These are phyloP conservation scores for Phytophthora citricola DNA, from an alignment of 352 stramenopile species.

Conservation along the genomic window DNA sequence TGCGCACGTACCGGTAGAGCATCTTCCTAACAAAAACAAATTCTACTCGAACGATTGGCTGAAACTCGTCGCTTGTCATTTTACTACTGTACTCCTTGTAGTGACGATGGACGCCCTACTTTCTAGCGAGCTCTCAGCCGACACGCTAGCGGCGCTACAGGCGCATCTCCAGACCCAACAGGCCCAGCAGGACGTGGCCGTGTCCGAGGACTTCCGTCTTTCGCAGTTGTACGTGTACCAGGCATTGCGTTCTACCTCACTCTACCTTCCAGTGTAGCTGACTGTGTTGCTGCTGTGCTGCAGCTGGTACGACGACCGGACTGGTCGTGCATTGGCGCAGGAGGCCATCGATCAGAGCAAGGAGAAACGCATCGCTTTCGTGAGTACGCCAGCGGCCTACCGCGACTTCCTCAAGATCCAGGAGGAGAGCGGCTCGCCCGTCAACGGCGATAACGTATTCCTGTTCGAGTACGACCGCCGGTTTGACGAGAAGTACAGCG, in stretches of 20 bases:
- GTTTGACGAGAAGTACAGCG: constrained; percentile 60
- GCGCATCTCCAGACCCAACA: constrained; percentile 55
- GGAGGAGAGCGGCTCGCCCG: constrained; percentile 34
- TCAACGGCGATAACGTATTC: constrained; percentile 49
- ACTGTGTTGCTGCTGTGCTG: constrained; percentile 6
- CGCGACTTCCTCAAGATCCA: constrained; percentile 51
- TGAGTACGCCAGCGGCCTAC: constrained; percentile 61
- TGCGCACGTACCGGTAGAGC: background rate
- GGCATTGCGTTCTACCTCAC: background rate
- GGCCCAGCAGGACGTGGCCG: constrained; percentile 39
- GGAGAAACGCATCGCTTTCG: constrained; percentile 52
- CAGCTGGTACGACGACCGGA: constrained; percentile 66
- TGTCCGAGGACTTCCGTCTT: constrained; percentile 64
- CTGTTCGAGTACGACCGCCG: constrained; percentile 66
- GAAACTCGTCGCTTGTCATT: constrained; percentile 18
- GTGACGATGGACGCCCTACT: constrained; percentile 46
- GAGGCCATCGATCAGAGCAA: constrained; percentile 64
- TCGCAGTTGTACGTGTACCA: constrained; percentile 54
- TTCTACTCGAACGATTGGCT: constrained; percentile 28
- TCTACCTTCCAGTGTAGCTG: background rate
- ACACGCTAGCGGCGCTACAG: constrained; percentile 59
- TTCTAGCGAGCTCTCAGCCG: constrained; percentile 54
- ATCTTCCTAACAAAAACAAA: constrained; percentile 13
- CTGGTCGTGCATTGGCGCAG: constrained; percentile 50
- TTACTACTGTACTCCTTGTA: background rate